Evolutionary conservation across 805 yeast species (phyloP), one percentile per base, ranked within the genome.

Genomic region (Zygosaccharomyces lentus): DNA sequence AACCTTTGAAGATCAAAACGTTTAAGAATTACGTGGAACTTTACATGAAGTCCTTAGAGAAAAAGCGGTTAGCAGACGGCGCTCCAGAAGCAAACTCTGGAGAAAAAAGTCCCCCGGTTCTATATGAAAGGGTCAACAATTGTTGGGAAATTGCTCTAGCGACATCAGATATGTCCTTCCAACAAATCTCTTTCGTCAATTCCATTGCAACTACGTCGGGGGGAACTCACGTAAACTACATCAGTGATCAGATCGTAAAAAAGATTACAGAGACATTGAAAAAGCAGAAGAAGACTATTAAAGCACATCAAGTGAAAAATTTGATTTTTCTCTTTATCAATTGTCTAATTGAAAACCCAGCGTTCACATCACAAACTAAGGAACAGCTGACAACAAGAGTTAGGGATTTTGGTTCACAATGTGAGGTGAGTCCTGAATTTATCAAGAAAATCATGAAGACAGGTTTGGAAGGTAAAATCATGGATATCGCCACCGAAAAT

Each of bases 81-180:
- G 16, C 34, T 26, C 64, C 60, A 12, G 66, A 67, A 40, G 67
- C 71, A 12, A 65, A 73, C 1, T 48, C 55, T 34, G 55, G 45
- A 2, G 40, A 46, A 0, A 62, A 65, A 44, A 75, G 73, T 46
- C 81, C 82, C 8, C 73, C 84, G 0, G 76, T 93, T 45, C 82
- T 93, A 9, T 86, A 89, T 62, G 93, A 87, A 65, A 77, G 80
- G 36, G 66, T 89, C 37, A 85, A 82, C 58, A 93, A 86, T 47
- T 77, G 96, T 52, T 93, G 99, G 99, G 99, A 93, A 66, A 67
- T 93, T 50, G 99, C 96, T 0, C 91, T 93, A 70, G 91, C 96
- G 1, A 84, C 89, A 4, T 86, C 97, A 35, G 96, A 89, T 59
- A 91, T 90, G 3, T 69, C 78, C 2, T 93, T 93, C 67, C 87